Evolutionary conservation across 1,284 basidiomycete genomes (phyloP), one percentile per base, ranked within the genome.

Genomic region (Ustilago bromivora): DNA sequence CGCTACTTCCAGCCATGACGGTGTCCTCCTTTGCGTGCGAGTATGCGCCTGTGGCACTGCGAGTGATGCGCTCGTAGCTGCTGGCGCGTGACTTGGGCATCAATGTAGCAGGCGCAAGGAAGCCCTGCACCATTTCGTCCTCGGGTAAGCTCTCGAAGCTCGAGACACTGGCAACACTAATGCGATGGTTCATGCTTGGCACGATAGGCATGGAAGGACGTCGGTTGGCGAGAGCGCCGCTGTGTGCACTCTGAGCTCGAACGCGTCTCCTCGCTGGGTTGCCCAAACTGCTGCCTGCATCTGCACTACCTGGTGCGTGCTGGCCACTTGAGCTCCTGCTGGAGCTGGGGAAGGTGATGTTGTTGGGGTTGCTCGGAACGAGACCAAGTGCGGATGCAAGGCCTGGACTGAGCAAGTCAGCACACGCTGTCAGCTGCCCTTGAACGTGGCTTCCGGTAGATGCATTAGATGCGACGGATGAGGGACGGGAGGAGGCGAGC

Each of bases 81-180:
- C 35, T 41, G 32, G 28, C 23, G 34, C 69, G 66, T 12, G 72
- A 66, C 34, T 67, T 69, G 47, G 69, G 47, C 28, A 57, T 54
- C 23, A 58, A 32, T 2, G 47, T 23, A 19, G 57, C 46, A 8
- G 70, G 67, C 6, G 66, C 67, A 17, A 65, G 63, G 41, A 80
- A 79, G 56, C 68, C 66, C 9, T 76, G 71, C 0, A 81, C 71
- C 7, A 66, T 71, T 46, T 81, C 76, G 46, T 76, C 82, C 67
- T 84, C 82, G 28, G 82, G 81, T n/a, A 84, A 57, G 23, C 75
- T 78, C 41, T 84, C 82, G 64, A 84, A 82, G 59, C 75, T 78
- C 6, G 80, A 73, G n/a, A 84, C 70, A 54, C 77, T 80, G 5
- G 77, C 66, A 6, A 80, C 75, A 59, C 79, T 81, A 41, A 79